Conservation (phyloP, 202 grass and related monocot genomes). For the Zoysia matrella region DNA sequence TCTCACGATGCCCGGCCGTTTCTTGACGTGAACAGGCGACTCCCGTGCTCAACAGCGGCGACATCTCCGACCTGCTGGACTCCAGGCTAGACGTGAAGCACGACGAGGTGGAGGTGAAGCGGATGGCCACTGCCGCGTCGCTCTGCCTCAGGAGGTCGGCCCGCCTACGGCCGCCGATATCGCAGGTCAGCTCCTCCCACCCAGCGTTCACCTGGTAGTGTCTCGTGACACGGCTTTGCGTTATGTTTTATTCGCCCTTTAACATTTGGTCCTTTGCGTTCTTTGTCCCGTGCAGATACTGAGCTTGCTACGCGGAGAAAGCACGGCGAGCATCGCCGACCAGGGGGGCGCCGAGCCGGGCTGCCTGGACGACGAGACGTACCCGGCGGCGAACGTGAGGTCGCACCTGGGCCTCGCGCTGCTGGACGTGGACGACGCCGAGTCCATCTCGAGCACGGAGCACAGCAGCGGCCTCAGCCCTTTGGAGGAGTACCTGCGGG, state of each 20-base stretch:
- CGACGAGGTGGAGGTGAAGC: conserved; percentile 58
- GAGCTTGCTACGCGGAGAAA: conserved; percentile 58
- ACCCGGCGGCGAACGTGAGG: conserved; percentile 69
- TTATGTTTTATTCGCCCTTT: not conserved
- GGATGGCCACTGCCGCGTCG: conserved; percentile 69
- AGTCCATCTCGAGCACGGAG: conserved; percentile 86
- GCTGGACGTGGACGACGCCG: conserved; percentile 76
- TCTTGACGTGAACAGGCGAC: conserved; percentile 55
- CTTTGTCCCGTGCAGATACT: conserved; percentile 50
- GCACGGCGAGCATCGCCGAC: conserved; percentile 22
- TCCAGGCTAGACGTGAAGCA: conserved; percentile 65
- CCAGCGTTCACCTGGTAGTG: not conserved
- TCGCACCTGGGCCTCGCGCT: conserved; percentile 86
- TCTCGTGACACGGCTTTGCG: not conserved
- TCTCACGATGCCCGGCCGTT: not conserved
- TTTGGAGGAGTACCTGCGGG: conserved; percentile 76
- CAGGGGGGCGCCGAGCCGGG: conserved; percentile 44
- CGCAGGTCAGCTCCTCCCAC: conserved; percentile 48
- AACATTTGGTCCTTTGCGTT: not conserved
- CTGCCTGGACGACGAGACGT: conserved; percentile 78
- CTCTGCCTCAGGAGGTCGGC: conserved; percentile 80
- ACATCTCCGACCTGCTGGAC: conserved; percentile 71
- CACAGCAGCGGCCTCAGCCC: conserved; percentile 68
- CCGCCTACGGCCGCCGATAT: conserved; percentile 79
- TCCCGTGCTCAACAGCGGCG: conserved; percentile 70